Conservation (phyloP, 192 early-diverging fungal genomes). For the Podila clonocystis region DNA sequence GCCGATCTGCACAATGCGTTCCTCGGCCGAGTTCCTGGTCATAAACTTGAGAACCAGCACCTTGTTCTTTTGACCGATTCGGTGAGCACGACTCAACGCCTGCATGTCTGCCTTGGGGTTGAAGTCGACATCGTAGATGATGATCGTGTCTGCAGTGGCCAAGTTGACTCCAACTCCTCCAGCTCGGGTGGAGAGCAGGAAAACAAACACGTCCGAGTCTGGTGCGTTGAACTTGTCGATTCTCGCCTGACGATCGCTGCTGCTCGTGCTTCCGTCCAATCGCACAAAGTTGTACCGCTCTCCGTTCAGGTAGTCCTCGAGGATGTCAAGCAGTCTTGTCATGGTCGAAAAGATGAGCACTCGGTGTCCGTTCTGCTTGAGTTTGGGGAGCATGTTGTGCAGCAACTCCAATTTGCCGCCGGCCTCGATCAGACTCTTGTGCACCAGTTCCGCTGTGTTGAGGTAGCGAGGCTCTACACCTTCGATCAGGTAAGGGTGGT, state of each 20-base stretch:
- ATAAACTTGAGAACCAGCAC: conserved; percentile 75
- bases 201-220: conserved; percentile 68
- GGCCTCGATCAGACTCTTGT: conserved; percentile 68
- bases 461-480: conserved; percentile 61
- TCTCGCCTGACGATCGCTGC: conserved; percentile 56
- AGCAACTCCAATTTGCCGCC: conserved; percentile 74
- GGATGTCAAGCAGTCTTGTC: conserved; percentile 81
- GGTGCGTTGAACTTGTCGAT: conserved; percentile 76
- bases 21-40: conserved; percentile 71
- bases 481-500: conserved; percentile 74
- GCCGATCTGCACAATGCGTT: conserved; percentile 77
- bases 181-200: conserved; percentile 78
- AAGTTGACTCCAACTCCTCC: conserved; percentile 83
- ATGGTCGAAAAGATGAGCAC: conserved; percentile 91
- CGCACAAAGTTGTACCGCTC: conserved; percentile 63
- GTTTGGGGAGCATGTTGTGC: conserved; percentile 71
- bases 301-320: conserved; percentile 75
- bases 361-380: conserved; percentile 67
- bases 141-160: conserved; percentile 77
- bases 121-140: conserved; percentile 80
- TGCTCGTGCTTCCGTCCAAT: conserved; percentile 74
- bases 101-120: conserved; percentile 81
- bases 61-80: conserved; percentile 76
- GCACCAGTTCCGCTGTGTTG: conserved; percentile 43
- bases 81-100: conserved; percentile 77